Evolutionary conservation across 1,284 basidiomycete genomes (phyloP).

Genomic region (Ustilago curta): DNA sequence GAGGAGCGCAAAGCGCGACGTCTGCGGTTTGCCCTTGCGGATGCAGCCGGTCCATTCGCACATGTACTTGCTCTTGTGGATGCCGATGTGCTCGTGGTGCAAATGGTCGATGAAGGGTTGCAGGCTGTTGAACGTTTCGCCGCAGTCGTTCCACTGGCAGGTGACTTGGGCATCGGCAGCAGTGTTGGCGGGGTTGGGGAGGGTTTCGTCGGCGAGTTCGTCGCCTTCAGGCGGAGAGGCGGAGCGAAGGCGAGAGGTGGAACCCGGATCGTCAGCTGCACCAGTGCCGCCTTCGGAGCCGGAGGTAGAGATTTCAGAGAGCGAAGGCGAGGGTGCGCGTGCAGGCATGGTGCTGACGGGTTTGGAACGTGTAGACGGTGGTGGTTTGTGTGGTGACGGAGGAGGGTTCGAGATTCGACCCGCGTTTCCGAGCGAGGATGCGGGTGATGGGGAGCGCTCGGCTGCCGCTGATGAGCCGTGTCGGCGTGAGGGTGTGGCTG

Average conservation of each 20-base stretch:
- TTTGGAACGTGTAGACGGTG: neutral
- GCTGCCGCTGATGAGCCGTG: constrained; percentile 15
- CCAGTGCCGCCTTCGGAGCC: constrained; percentile 53
- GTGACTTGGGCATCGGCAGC: constrained; percentile 49
- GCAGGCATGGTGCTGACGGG: constrained; percentile 18
- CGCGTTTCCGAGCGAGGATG: constrained; percentile 26
- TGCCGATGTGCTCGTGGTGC: constrained; percentile 80
- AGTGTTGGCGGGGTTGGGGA: constrained; percentile 17
- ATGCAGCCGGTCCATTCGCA: constrained; percentile 88
- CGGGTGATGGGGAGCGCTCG: constrained; percentile 40
- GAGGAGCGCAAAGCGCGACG: constrained; percentile 85
- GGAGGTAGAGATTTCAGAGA: constrained; percentile 59
- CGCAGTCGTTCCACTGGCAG: constrained; percentile 84
- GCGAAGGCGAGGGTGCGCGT: constrained; percentile 29
- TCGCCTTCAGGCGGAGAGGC: constrained; percentile 40
- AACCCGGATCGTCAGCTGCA: neutral
- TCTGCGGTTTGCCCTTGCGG: constrained; percentile 82
- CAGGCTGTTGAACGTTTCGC: constrained; percentile 77
- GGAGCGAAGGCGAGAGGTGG: constrained; percentile 21
- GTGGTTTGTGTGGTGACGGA: constrained; percentile 43
- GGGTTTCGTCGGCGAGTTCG: constrained; percentile 47
- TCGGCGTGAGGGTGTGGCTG: constrained; percentile 24
- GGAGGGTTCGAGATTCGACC: constrained; percentile 32
- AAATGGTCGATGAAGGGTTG: constrained; percentile 81
- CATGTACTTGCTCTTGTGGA: constrained; percentile 85